phyloP scores from a whole-genome alignment of 345 rosid species.

The Turnera subulata region DNA sequence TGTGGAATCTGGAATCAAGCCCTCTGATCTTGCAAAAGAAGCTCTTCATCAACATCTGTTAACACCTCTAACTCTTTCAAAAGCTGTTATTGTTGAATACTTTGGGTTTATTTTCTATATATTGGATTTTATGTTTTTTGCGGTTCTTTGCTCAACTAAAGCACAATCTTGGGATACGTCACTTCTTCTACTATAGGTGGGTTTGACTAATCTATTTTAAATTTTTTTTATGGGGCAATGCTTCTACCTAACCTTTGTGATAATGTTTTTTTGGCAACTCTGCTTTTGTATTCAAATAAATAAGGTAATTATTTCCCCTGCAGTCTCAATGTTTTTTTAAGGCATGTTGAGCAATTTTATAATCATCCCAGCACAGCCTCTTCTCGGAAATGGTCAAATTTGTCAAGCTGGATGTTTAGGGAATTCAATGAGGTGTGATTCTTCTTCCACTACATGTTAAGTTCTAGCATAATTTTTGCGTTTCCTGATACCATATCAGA shows the following conservation, averaged over 20 bases:
- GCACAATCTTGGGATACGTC: constrained; percentile 75
- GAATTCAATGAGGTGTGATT: constrained; percentile 87
- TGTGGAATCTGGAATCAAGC: constrained; percentile 91
- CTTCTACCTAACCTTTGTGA: not conserved
- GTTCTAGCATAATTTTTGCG: too few species aligned
- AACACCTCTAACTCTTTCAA: constrained; percentile 81
- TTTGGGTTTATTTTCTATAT: constrained; percentile 74
- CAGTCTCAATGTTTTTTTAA: constrained; percentile 84
- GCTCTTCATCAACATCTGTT: constrained; percentile 85
- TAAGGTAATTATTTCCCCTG: constrained; percentile 24
- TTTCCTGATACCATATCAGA: too few species aligned
- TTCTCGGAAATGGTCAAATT: constrained; percentile 95
- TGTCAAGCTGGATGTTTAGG: constrained; percentile 93
- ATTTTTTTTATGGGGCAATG: constrained; percentile 1
- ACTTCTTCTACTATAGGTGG: constrained; percentile 79
- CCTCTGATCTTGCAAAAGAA: constrained; percentile 94
- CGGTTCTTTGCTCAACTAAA: constrained; percentile 88
- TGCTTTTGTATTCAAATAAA: constrained; percentile 2
- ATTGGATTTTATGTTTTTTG: constrained; percentile 86
- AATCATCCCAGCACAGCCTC: constrained; percentile 98
- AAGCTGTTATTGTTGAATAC: constrained; percentile 79
- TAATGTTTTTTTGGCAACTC: not conserved
- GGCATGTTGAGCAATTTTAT: constrained; percentile 97
- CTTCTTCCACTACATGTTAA: not conserved
- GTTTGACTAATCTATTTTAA: constrained; percentile 10